Percentiles rank a stretch among this genome's conserved stretches.
Evolutionary conservation across 2,329 filamentous ascomycete genomes (phyloP).

Genomic region (Colletotrichum sp.): DNA sequence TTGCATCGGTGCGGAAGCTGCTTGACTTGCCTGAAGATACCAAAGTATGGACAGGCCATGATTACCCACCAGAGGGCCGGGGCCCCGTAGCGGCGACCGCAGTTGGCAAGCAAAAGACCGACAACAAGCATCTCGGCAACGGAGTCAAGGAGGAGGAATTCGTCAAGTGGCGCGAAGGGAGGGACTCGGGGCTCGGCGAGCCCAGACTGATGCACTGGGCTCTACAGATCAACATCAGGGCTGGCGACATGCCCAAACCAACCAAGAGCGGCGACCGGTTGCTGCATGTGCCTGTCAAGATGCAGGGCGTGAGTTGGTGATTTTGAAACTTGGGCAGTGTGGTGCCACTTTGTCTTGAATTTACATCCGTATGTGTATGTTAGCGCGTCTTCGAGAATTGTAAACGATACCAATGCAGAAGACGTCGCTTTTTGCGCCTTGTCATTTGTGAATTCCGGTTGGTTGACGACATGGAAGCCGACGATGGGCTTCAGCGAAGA

Average conservation of each 20-base stretch:
- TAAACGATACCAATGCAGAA: not conserved
- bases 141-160: slow-evolving; percentile 48
- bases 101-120: slow-evolving; percentile 48
- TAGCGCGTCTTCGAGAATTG: not conserved
- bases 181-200: slow-evolving; percentile 47
- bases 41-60: slow-evolving; percentile 60
- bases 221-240: slow-evolving; percentile 59
- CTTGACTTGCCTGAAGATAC: slow-evolving; percentile 46
- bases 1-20: slow-evolving; percentile 44
- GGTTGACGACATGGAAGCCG: not conserved
- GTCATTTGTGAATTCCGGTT: not conserved
- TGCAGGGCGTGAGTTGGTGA: slow-evolving; percentile 56
- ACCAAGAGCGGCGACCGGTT: slow-evolving; percentile 34
- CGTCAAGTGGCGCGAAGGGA: slow-evolving; percentile 43
- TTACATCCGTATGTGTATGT: not conserved
- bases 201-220: slow-evolving; percentile 55
- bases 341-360: not conserved
- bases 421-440: not conserved
- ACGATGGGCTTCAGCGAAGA: not conserved
- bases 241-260: slow-evolving; percentile 44
- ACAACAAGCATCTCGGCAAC: slow-evolving; percentile 54
- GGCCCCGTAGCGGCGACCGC: slow-evolving; percentile 45
- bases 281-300: slow-evolving; percentile 40
- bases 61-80: slow-evolving; percentile 48
- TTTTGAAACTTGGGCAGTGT: not conserved